Conservation (phyloP, 2,329 filamentous ascomycete genomes). For the Sporothrix euskadiensis region DNA sequence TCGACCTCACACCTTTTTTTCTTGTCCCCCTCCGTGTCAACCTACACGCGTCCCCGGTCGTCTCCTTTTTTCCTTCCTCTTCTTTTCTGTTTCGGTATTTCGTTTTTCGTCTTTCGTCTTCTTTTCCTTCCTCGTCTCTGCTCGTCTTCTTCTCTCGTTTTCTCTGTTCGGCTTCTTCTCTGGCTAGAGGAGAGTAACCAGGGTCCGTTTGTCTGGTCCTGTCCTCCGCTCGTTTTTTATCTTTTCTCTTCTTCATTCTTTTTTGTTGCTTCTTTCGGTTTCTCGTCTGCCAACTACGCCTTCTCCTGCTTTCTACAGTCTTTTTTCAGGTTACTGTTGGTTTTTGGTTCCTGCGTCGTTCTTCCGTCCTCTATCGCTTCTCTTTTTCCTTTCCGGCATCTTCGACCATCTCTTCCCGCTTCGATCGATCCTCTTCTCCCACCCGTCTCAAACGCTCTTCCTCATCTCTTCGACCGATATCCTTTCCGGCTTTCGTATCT, state of each 20-base stretch:
- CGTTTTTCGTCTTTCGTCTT: slow-evolving; percentile 21
- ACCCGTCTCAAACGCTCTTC: background rate
- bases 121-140: background rate
- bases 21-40: background rate
- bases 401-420: background rate
- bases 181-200: slow-evolving; percentile 17
- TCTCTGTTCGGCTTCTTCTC: slow-evolving; percentile 20
- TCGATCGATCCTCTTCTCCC: background rate
- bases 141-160: slow-evolving; percentile 17
- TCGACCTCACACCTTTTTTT: slow-evolving; percentile 23
- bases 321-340: background rate
- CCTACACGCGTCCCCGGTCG: slow-evolving; percentile 12
- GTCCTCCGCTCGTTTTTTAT: slow-evolving; percentile 11
- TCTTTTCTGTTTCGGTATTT: slow-evolving; percentile 26
- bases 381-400: background rate
- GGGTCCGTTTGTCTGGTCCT: slow-evolving; percentile 14
- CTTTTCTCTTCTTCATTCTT: slow-evolving; percentile 10
- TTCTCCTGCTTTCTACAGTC: background rate
- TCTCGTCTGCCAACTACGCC: background rate
- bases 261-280: background rate
- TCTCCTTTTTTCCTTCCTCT: slow-evolving; percentile 19
- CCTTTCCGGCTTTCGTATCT: background rate
- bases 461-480: background rate
- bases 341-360: background rate
- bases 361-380: background rate